Evolutionary conservation across 108 stramenopile genomes (phyloP).

Genomic region (Aurantiochytrium sp.): DNA sequence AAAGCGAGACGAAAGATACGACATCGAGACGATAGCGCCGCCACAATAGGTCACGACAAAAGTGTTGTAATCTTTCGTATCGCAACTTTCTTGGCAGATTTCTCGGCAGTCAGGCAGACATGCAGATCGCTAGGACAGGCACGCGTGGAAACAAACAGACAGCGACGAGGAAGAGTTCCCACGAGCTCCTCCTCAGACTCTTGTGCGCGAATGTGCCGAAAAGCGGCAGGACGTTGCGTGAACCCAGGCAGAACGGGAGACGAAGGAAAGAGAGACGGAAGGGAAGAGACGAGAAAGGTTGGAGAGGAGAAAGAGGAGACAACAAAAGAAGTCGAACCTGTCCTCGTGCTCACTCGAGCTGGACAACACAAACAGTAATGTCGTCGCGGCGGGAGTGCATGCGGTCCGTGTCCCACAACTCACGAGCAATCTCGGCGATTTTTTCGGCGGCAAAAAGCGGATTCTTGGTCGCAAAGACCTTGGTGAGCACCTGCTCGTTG

Average conservation of each 20-base stretch:
- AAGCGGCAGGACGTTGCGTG: no score
- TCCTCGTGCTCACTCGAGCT: neutral
- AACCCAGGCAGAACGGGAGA: neutral
- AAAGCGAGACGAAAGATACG: no score
- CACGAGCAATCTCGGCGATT: neutral
- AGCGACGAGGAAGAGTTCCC: no score
- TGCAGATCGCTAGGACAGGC: no score
- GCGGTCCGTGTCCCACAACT: neutral
- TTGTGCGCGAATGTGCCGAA: no score
- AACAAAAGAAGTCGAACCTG: neutral
- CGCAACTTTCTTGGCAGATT: no score
- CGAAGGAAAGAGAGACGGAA: neutral
- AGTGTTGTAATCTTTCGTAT: no score
- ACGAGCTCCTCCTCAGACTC: no score
- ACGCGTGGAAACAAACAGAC: no score
- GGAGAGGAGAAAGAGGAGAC: neutral
- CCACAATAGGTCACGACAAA: no score
- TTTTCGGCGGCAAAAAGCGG: neutral
- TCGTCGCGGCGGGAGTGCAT: slow-evolving; percentile 14
- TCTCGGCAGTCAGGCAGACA: no score
- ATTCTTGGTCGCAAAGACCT: neutral
- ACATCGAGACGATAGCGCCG: no score
- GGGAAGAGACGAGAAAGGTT: neutral
- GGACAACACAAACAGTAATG: neutral
- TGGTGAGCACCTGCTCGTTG: slow-evolving; percentile 9